phyloP scores from a whole-genome alignment of 2,329 filamentous ascomycete species.

The Microcyclospora pomicola region DNA sequence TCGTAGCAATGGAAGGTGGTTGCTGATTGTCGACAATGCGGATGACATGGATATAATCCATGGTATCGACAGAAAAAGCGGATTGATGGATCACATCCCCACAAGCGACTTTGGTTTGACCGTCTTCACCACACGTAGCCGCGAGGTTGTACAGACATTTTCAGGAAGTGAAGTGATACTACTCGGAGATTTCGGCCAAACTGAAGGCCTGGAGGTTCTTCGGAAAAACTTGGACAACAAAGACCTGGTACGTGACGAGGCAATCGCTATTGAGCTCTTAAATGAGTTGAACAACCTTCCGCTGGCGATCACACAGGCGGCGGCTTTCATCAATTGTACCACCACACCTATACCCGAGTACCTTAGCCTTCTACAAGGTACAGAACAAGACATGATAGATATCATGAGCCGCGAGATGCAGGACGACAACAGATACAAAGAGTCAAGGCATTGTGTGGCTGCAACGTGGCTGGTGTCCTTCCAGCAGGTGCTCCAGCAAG shows the following conservation, averaged over 20 bases:
- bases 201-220: conserved; percentile 7
- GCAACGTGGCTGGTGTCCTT: conserved; percentile 12
- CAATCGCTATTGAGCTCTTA: conserved; percentile 4
- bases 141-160: conserved; percentile 6
- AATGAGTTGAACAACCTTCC: conserved; percentile 10
- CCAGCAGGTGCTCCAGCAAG: conserved; percentile 6
- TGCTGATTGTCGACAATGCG: conserved; percentile 14
- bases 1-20: conserved; percentile 8
- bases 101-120: conserved; percentile 7
- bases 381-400: conserved; percentile 6
- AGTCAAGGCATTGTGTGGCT: conserved; percentile 7
- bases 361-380: conserved; percentile 4
- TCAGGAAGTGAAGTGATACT: conserved; percentile 6
- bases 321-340: conserved; percentile 14
- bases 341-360: conserved; percentile 7
- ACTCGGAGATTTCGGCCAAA: conserved; percentile 4
- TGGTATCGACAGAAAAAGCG: conserved; percentile 3
- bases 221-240: conserved; percentile 4
- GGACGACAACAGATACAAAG: conserved; percentile 7
- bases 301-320: conserved; percentile 12
- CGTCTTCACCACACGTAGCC: conserved; percentile 11
- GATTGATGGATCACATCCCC: conserved; percentile 8
- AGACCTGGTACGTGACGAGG: background rate
- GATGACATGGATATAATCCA: conserved; percentile 6
- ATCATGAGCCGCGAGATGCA: conserved; percentile 8